Conservation (phyloP, 2,329 filamentous ascomycete genomes). For the Penicillium sp. region DNA sequence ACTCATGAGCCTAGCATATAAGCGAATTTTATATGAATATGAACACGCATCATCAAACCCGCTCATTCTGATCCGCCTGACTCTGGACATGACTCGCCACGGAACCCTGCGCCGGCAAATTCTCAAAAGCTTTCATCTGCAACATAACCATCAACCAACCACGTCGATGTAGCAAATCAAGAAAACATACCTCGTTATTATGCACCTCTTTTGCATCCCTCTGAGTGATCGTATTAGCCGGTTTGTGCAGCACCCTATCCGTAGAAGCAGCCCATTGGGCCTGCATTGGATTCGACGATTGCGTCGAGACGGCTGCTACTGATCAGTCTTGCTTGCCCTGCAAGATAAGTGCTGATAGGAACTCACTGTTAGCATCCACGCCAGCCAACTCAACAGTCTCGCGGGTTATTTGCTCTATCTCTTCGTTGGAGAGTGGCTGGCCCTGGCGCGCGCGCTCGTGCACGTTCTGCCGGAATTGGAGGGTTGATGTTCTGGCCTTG, state of each 20-base stretch:
- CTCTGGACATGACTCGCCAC: constrained; percentile 18
- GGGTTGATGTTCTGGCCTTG: constrained; percentile 3
- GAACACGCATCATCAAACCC: background rate
- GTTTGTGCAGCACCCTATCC: constrained; percentile 15
- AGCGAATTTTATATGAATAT: too few relatives aligned
- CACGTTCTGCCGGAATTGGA: constrained; percentile 13
- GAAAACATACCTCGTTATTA: constrained; percentile 13
- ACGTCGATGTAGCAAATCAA: background rate
- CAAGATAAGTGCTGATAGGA: too few relatives aligned
- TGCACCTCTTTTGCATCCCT: constrained; percentile 14
- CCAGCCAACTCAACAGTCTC: constrained; percentile 15
- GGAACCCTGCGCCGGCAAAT: constrained; percentile 16
- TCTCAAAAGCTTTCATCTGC: constrained; percentile 16
- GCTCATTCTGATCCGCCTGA: constrained; percentile 16
- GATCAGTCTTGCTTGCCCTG: background rate
- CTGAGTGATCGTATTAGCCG: constrained; percentile 12
- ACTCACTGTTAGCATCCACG: background rate
- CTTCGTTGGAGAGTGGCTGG: constrained; percentile 16
- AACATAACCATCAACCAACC: background rate
- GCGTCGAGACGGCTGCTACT: background rate
- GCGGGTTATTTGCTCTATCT: constrained; percentile 15
- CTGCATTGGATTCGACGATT: constrained; percentile 9
- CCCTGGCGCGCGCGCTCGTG: constrained; percentile 9
- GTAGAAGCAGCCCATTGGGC: constrained; percentile 13
- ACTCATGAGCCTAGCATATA: background rate